Conservation (phyloP, 352 stramenopile species). For the Achlya hypogyna region DNA sequence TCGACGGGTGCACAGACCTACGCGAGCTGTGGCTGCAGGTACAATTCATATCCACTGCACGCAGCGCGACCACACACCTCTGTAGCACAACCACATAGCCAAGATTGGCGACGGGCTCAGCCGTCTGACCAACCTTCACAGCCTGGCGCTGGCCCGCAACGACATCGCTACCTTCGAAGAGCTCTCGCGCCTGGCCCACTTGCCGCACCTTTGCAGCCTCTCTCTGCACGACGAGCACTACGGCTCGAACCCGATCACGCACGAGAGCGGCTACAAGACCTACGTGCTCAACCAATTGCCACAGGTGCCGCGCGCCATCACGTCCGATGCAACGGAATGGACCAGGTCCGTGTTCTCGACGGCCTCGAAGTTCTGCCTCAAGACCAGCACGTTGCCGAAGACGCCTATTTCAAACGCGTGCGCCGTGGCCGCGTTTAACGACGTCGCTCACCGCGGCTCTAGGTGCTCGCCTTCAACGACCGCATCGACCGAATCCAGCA, state of each 20-base stretch:
- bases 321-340: not conserved
- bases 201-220: conserved; percentile 48
- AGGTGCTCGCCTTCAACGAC: conserved; percentile 61
- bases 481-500: conserved; percentile 41
- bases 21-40: conserved; percentile 79
- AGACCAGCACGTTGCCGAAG: conserved; percentile 34
- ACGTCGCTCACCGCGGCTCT: not conserved
- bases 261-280: conserved; percentile 58
- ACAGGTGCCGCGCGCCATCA: conserved; percentile 27
- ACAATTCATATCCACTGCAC: not conserved
- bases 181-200: conserved; percentile 42
- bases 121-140: conserved; percentile 58
- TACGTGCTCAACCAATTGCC: conserved; percentile 58
- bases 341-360: conserved; percentile 43
- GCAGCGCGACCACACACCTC: not conserved
- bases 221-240: conserved; percentile 77
- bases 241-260: conserved; percentile 62
- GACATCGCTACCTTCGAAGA: conserved; percentile 58
- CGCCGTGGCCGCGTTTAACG: not conserved
- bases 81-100: conserved; percentile 56
- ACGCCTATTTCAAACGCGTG: conserved; percentile 34
- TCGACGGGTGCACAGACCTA: conserved; percentile 55
- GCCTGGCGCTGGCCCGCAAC: conserved; percentile 68
- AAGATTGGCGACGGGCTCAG: conserved; percentile 38
- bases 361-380: conserved; percentile 27